Evolutionary conservation across 495 filamentous ascomycete genomes (phyloP), one percentile per base, ranked within the genome.

Genomic region (Aspergillus steynii): DNA sequence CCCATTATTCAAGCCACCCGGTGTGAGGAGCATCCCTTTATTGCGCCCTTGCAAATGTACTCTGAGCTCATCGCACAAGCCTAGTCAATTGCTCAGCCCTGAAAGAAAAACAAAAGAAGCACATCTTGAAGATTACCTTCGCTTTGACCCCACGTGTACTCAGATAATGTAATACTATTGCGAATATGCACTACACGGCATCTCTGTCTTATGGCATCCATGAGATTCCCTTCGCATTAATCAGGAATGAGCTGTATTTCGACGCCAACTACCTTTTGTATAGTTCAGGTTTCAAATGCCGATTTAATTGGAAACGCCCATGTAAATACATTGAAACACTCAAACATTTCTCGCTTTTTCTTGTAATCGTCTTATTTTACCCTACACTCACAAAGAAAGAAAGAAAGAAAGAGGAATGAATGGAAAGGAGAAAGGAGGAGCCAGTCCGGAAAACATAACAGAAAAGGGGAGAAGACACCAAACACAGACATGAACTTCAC

Each of bases 381-480:
- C 25, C 27, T 31, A 45, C 32, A 28, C 34, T 15, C 5, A 45
- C 9, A 37, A 29, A 15, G 20, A 55, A 28, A 46, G n/a, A 32
- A 57, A 55, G 20, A 64, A 34, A 53, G 25, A 25, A 37, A 32
- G 5, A 27, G 25, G 50, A 45, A 10, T 27, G 53, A 61, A 53
- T 28, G 53, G 2, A 58, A 58, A 50, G n/a, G 37, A 37, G 31
- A 25, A 27, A 42, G 9, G 12, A 61, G 59, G 59, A 55, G 32
- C 59, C 59, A 50, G 59, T 29, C 50, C 59, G 9, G 29, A 55
- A 55, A 55, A 1, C 51, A 25, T 37, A n/a, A 53, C 34, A 28
- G 26, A 14, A 47, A 10, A 46, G 25, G 7, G 31, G 12, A 53
- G 46, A 49, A 45, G 46, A 49, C 32, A 55, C 2, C 4, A 54